Evolutionary conservation across 805 yeast genomes (phyloP).

Genomic region (Alloascoidea hylecoeti): DNA sequence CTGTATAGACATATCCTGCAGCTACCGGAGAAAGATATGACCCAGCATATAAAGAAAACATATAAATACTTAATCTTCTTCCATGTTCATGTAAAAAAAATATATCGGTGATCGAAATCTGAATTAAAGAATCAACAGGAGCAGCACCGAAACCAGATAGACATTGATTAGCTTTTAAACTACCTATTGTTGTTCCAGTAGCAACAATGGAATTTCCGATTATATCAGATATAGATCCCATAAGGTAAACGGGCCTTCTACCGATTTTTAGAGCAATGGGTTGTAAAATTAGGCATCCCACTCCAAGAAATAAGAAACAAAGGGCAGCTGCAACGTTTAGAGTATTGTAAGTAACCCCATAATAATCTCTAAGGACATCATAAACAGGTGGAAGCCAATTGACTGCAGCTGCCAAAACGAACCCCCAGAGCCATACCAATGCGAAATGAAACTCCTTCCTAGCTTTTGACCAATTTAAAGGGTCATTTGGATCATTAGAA

Average conservation of each 20-base stretch:
- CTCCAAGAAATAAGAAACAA: constrained; percentile 15
- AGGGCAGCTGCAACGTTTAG: constrained; percentile 3
- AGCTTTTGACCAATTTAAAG: constrained; percentile 5
- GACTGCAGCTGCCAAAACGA: constrained; percentile 13
- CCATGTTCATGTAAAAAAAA: constrained; percentile 39
- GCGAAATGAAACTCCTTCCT: constrained; percentile 8
- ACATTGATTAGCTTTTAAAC: constrained; percentile 19
- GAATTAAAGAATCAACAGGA: constrained; percentile 34
- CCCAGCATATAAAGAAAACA: constrained; percentile 36
- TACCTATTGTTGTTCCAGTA: constrained; percentile 17
- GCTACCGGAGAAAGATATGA: constrained; percentile 44
- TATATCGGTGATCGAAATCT: constrained; percentile 32
- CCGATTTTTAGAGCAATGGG: constrained; percentile 30
- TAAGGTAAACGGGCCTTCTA: constrained; percentile 24
- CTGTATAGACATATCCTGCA: constrained; percentile 40
- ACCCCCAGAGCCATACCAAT: constrained; percentile 23
- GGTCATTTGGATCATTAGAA: constrained; percentile 3
- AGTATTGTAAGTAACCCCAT: constrained; percentile 1
- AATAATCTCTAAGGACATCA: not conserved
- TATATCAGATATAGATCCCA: constrained; percentile 19
- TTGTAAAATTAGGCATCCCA: constrained; percentile 29
- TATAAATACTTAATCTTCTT: constrained; percentile 32
- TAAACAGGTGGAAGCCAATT: constrained; percentile 2
- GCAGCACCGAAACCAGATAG: constrained; percentile 15
- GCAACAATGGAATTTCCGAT: constrained; percentile 24